These are phyloP conservation scores for Edaphochlamys debaryana DNA, from an alignment of 139 green algal genomes.

Conservation along the genomic window DNA sequence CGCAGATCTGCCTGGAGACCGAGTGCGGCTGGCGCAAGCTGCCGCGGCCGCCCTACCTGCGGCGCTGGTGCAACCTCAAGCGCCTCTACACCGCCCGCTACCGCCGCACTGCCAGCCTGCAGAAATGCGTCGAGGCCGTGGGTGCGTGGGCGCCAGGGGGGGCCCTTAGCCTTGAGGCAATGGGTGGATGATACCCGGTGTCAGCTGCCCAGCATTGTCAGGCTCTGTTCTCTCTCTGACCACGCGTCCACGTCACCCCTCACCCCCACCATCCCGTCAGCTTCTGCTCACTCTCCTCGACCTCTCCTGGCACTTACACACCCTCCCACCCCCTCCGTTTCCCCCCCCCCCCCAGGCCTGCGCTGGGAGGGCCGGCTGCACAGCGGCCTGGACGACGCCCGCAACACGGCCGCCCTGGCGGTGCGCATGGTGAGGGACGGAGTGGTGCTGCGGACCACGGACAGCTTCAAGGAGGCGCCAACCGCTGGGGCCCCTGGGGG, in stretches of 20 bases:
- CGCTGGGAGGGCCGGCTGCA: slow-evolving; percentile 62
- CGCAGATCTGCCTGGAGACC: slow-evolving; percentile 60
- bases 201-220: too few species aligned
- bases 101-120: slow-evolving; percentile 39
- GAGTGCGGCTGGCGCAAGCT: slow-evolving; percentile 75
- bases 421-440: slow-evolving; percentile 57
- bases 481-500: too few species aligned
- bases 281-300: background rate
- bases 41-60: slow-evolving; percentile 65
- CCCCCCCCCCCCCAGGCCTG: slow-evolving; percentile 31
- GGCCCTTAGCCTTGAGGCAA: too few species aligned
- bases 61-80: slow-evolving; percentile 73
- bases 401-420: slow-evolving; percentile 65
- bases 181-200: too few species aligned
- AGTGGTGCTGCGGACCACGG: slow-evolving; percentile 53
- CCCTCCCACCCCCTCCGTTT: background rate
- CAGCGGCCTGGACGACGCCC: slow-evolving; percentile 68
- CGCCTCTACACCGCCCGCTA: slow-evolving; percentile 43
- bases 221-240: too few species aligned
- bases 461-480: slow-evolving; percentile 21
- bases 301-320: background rate
- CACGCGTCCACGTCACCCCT: too few species aligned
- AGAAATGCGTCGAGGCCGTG: slow-evolving; percentile 44
- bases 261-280: background rate
- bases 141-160: slow-evolving; percentile 21